phyloP scores from a whole-genome alignment of 2,329 filamentous ascomycete genomes.

The Pseudogymnoascus sp. region DNA sequence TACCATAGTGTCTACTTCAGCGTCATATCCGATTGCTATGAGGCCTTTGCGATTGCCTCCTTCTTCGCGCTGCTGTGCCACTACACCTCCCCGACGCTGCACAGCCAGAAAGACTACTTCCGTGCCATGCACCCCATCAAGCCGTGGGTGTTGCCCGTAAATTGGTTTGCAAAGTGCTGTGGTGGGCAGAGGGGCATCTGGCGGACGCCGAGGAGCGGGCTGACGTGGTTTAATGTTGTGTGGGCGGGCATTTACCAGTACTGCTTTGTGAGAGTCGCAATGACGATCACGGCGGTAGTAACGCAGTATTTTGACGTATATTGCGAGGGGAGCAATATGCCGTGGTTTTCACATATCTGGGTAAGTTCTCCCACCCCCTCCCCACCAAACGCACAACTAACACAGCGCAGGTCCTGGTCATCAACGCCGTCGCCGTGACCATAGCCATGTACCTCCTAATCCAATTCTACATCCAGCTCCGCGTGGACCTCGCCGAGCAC shows the following conservation, averaged over 20 bases:
- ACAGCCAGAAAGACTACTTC: conserved; percentile 77
- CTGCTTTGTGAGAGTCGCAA: conserved; percentile 69
- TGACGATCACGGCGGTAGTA: conserved; percentile 70
- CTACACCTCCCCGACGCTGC: conserved; percentile 68
- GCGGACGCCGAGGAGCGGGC: conserved; percentile 67
- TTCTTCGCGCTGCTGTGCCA: conserved; percentile 80
- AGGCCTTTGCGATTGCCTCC: conserved; percentile 78
- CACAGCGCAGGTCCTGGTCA: conserved; percentile 45
- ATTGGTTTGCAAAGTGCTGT: conserved; percentile 61
- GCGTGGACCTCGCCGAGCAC: conserved; percentile 57
- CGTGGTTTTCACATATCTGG: conserved; percentile 79
- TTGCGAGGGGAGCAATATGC: conserved; percentile 70
- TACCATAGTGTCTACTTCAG: conserved; percentile 72
- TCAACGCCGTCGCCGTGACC: conserved; percentile 64
- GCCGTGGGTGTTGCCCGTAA: conserved; percentile 68
- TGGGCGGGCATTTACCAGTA: conserved; percentile 82
- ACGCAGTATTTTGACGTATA: conserved; percentile 62
- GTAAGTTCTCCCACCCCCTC: conserved; percentile 34
- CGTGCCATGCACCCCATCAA: conserved; percentile 52
- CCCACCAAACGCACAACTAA: not conserved
- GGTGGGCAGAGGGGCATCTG: conserved; percentile 61
- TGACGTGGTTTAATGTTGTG: conserved; percentile 86
- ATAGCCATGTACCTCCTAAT: conserved; percentile 85
- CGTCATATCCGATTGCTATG: conserved; percentile 76
- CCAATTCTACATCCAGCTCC: conserved; percentile 77